A percentile compares a stretch with the other conserved stretches of the same genome.
These are phyloP conservation scores for Zoysia pacifica DNA, from an alignment of 176 grass and related monocot genomes.

Conservation along the genomic window DNA sequence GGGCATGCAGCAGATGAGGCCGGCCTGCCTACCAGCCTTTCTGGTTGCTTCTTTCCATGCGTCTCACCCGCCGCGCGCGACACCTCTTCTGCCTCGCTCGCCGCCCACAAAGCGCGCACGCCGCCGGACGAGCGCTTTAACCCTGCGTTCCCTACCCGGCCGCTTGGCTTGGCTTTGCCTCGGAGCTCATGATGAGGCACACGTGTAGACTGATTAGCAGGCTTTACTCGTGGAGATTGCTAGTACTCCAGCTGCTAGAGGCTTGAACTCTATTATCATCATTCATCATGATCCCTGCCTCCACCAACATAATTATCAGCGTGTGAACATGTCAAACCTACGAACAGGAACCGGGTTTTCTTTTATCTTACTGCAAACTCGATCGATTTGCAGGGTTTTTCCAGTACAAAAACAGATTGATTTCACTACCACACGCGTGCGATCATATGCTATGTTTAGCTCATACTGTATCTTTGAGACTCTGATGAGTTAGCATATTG, in stretches of 20 bases:
- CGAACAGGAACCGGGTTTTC: background rate
- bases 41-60: too few relatives aligned
- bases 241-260: background rate
- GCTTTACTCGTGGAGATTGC: background rate
- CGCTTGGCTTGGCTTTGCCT: too few relatives aligned
- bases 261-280: constrained; percentile 20
- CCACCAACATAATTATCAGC: constrained; percentile 2
- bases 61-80: too few relatives aligned
- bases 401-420: background rate
- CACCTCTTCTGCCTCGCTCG: too few relatives aligned
- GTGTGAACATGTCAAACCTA: background rate
- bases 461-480: background rate
- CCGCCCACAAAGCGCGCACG: too few relatives aligned
- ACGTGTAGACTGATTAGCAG: constrained; percentile 19
- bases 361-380: background rate
- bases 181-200: background rate
- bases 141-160: background rate
- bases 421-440: background rate
- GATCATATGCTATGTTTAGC: background rate
- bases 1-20: too few relatives aligned
- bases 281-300: background rate
- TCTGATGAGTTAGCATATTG: background rate
- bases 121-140: too few relatives aligned
- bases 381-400: background rate
- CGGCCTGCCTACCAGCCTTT: too few relatives aligned